Evolutionary conservation across 495 filamentous ascomycete species (phyloP).

Genomic region (Aspergillus bridgeri): DNA sequence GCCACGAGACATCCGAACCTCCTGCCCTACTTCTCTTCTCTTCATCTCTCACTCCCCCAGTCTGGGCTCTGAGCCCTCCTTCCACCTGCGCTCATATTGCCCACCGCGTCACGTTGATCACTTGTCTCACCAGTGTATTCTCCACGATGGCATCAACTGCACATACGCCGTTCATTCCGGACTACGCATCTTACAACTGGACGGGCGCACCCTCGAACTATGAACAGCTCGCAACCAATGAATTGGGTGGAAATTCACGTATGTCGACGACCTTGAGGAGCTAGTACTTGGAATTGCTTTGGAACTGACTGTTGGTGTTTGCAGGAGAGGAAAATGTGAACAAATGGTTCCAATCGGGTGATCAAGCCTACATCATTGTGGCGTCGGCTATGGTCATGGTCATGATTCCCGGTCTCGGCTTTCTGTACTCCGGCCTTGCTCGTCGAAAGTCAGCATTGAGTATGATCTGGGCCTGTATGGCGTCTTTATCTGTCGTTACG

Average conservation of each 20-base stretch:
- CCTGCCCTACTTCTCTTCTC: not conserved
- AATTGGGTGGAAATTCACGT: conserved; percentile 79
- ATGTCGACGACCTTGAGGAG: conserved; percentile 34
- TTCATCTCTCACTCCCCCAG: not conserved
- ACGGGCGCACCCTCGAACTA: conserved; percentile 70
- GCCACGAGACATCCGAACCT: not conserved
- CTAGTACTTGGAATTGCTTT: not conserved
- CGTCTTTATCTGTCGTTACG: conserved; percentile 58
- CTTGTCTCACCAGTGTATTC: not conserved
- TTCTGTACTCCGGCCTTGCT: conserved; percentile 64
- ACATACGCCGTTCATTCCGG: conserved; percentile 32
- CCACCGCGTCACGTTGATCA: not conserved
- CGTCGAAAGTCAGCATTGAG: conserved; percentile 64
- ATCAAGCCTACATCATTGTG: conserved; percentile 86
- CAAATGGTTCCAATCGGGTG: conserved; percentile 76
- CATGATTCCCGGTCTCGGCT: conserved; percentile 77
- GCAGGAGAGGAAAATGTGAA: conserved; percentile 74
- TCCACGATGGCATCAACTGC: conserved; percentile 13
- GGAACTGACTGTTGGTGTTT: conserved; percentile 4
- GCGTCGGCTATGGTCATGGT: conserved; percentile 91
- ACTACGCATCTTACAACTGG: conserved; percentile 73
- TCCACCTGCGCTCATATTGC: not conserved
- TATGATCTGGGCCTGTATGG: conserved; percentile 71
- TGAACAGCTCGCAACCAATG: conserved; percentile 64
- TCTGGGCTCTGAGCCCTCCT: not conserved